Evolutionary conservation across 805 yeast species (phyloP), one percentile per base, ranked within the genome.

Genomic region (Blastobotrys parvus): DNA sequence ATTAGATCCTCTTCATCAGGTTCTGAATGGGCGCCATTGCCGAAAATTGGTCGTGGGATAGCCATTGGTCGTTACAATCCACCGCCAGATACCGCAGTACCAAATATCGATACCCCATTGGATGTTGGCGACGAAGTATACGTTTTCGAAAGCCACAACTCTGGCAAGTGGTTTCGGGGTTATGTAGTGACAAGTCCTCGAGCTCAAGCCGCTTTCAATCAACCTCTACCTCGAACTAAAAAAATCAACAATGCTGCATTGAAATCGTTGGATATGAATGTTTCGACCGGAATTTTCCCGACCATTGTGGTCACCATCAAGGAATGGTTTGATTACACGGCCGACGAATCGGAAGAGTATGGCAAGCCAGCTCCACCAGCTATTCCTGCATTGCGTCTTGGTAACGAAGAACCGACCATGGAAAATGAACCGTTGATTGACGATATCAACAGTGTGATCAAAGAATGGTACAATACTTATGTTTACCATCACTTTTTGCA

Each of bases 141-240:
- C 58, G 65, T 84, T 16, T 82, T 85, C 56, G 95, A 86, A 57
- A 65, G 72, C 38, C 68, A 73, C 60, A 60, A 64, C 33, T 44
- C 57, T 23, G 69, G 69, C 17, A 72, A 72, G 48, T 87, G 95
- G 95, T 86, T 79, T 19, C 70, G 95, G 52, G 95, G 88, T 10
- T 86, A 87, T 59, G 69, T 76, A 3, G 64, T 82, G 29, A 66
- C 80, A 31, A 72, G 78, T 45, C 89, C 94, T 7, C 31, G 42
- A 15, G 51, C 56, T 31, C 55, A 46, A 36, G 38, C 53, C 13
- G 51, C 53, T 3, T 50, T 54, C 39, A 53, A 48, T 42, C 55
- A 50, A 42, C 49, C 50, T 45, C 45, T 60, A 58, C 38, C 56
- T 58, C 39, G 62, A 52, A 23, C 45, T 15, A 60, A 54, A 53